A percentile compares a stretch with the other conserved stretches of the same genome.
These are phyloP conservation scores for Marchantia paleacea DNA, from an alignment of 225 moss, liverwort and hornwort genomes.

Conservation along the genomic window DNA sequence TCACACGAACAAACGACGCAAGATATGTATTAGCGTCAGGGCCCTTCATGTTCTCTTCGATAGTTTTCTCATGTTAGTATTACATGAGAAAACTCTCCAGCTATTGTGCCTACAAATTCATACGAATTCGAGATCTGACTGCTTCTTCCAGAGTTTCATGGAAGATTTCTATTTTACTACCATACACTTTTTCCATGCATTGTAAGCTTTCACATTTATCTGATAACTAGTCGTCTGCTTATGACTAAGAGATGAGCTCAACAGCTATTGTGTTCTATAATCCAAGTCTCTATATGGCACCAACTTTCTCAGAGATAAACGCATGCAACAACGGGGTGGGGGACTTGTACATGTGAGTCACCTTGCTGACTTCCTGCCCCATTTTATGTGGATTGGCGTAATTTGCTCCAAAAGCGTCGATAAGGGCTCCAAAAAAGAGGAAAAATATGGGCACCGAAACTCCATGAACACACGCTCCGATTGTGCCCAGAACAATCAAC, in stretches of 20 bases:
- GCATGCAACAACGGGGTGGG: not conserved
- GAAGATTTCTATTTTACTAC: no score
- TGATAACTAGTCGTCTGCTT: no score
- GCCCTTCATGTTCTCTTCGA: no score
- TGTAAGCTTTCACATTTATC: no score
- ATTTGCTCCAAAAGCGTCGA: constrained; percentile 52
- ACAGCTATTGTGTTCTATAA: no score
- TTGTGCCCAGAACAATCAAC: constrained; percentile 40
- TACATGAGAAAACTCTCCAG: no score
- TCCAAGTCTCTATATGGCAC: no score
- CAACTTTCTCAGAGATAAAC: not conserved
- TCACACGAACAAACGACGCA: constrained; percentile 15
- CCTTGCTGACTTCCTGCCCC: constrained; percentile 46
- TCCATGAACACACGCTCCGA: constrained; percentile 52
- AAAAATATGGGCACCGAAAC: constrained; percentile 54
- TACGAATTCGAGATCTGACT: no score
- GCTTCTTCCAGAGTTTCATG: no score
- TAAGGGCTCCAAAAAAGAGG: constrained; percentile 52
- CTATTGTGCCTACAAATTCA: no score
- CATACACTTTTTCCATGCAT: no score
- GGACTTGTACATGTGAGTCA: constrained; percentile 6
- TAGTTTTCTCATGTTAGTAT: no score
- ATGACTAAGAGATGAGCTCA: not conserved
- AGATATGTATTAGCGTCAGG: not conserved
- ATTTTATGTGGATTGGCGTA: constrained; percentile 39